Percentiles rank a stretch among this genome's conserved stretches.
phyloP scores from a whole-genome alignment of 192 early-diverging fungal genomes.

The Entomortierella parvispora region DNA sequence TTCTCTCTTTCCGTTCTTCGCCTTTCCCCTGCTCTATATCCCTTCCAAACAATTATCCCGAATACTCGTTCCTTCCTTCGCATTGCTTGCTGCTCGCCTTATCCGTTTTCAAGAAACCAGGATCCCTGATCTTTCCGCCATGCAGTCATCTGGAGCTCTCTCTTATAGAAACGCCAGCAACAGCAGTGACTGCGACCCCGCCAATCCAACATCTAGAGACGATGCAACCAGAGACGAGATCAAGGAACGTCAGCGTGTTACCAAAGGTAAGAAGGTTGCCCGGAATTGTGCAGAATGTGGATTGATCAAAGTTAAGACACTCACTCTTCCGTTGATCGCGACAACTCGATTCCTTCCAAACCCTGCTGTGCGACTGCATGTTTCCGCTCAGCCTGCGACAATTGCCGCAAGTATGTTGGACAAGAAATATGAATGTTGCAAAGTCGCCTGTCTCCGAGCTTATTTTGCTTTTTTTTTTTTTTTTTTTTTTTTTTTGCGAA shows the following conservation, averaged over 20 bases:
- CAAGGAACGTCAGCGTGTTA: slow-evolving; percentile 47
- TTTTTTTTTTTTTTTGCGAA: no score
- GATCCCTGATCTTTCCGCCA: no score
- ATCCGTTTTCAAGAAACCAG: no score
- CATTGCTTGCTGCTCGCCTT: no score
- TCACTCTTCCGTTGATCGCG: neutral
- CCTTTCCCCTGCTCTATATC: no score
- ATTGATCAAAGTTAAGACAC: no score
- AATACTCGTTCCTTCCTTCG: no score
- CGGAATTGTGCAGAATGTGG: no score
- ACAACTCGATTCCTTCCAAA: neutral
- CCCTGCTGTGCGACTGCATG: neutral
- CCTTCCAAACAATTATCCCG: no score
- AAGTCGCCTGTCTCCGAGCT: neutral
- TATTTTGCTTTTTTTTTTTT: neutral
- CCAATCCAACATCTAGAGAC: neutral
- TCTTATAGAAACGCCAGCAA: neutral
- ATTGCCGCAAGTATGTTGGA: slow-evolving; percentile 46
- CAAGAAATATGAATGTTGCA: neutral
- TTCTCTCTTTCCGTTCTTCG: no score
- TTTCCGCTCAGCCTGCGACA: slow-evolving; percentile 36
- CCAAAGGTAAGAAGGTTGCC: slow-evolving; percentile 30
- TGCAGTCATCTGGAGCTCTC: no score
- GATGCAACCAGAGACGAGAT: slow-evolving; percentile 12
- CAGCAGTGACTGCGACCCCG: neutral